A percentile compares a stretch with the other conserved stretches of the same genome.
Evolutionary conservation across 1,139 yeast species (phyloP).

Genomic region (Scheffersomyces stambukii): DNA sequence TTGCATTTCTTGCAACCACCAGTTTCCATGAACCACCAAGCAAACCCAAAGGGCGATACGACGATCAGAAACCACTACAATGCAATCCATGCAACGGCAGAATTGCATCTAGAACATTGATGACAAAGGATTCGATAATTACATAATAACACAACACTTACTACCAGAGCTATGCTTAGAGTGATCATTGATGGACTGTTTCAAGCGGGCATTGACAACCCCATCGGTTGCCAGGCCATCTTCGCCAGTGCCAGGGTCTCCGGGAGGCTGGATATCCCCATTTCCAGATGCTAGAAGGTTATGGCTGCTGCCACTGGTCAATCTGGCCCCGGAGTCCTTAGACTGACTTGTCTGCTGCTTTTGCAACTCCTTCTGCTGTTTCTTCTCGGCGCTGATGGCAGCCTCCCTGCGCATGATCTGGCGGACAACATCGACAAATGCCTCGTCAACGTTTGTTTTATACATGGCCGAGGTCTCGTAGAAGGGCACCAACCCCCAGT

Average conservation of each 20-base stretch:
- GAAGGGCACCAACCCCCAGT: slow-evolving; percentile 87
- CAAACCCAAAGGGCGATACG: neutral
- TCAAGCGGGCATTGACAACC: slow-evolving; percentile 9
- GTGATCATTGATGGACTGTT: slow-evolving; percentile 11
- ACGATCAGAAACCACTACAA: neutral
- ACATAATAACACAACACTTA: slow-evolving; percentile 19
- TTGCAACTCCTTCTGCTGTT: slow-evolving; percentile 27
- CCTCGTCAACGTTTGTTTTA: slow-evolving; percentile 85
- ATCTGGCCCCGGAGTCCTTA: slow-evolving; percentile 3
- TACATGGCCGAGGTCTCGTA: slow-evolving; percentile 93
- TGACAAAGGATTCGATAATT: neutral
- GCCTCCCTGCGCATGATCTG: slow-evolving; percentile 80
- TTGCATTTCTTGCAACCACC: too few relatives aligned
- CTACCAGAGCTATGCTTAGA: slow-evolving; percentile 10
- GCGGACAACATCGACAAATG: slow-evolving; percentile 84
- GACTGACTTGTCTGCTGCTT: slow-evolving; percentile 7
- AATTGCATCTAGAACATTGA: neutral
- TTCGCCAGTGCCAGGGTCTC: slow-evolving; percentile 2
- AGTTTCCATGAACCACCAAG: neutral
- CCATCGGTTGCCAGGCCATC: neutral
- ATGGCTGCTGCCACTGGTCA: slow-evolving; percentile 1
- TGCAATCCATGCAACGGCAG: neutral
- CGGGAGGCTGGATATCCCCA: too few relatives aligned
- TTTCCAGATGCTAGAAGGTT: neutral
- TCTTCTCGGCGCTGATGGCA: slow-evolving; percentile 43